Evolutionary conservation across 2,329 filamentous ascomycete genomes (phyloP).

Genomic region (Sporothrix mexicana): DNA sequence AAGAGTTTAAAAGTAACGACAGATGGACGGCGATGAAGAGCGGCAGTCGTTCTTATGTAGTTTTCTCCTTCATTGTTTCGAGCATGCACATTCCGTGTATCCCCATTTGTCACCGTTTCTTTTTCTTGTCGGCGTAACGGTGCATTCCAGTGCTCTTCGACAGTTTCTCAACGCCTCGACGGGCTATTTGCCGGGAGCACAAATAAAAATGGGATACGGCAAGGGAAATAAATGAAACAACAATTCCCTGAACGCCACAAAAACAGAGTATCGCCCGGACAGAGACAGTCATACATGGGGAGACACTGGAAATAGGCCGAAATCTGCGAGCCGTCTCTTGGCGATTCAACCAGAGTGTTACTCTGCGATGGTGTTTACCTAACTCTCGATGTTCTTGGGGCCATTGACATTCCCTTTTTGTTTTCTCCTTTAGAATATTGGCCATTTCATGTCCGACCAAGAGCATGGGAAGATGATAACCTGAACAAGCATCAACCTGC

Average conservation of each 20-base stretch:
- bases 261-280: too few species aligned
- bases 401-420: neutral
- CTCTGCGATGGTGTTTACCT: neutral
- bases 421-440: neutral
- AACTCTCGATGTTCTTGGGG: neutral
- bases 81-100: neutral
- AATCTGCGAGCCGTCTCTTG: constrained; percentile 3
- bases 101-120: neutral
- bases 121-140: too few species aligned
- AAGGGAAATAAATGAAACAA: constrained; percentile 7
- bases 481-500: too few species aligned
- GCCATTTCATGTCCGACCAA: too few species aligned
- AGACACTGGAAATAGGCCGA: neutral
- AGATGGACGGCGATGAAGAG: neutral
- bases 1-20: neutral
- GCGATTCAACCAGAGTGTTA: neutral
- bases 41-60: neutral
- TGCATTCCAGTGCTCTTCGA: neutral
- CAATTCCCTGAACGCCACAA: too few species aligned
- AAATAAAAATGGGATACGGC: neutral
- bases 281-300: too few species aligned
- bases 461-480: too few species aligned
- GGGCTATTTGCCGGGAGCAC: neutral
- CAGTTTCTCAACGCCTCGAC: neutral
- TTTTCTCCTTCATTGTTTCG: neutral